A percentile compares a stretch with the other conserved stretches of the same genome.
phyloP scores from a whole-genome alignment of 768 basidiomycete genomes.

The Megacollybia marginata region DNA sequence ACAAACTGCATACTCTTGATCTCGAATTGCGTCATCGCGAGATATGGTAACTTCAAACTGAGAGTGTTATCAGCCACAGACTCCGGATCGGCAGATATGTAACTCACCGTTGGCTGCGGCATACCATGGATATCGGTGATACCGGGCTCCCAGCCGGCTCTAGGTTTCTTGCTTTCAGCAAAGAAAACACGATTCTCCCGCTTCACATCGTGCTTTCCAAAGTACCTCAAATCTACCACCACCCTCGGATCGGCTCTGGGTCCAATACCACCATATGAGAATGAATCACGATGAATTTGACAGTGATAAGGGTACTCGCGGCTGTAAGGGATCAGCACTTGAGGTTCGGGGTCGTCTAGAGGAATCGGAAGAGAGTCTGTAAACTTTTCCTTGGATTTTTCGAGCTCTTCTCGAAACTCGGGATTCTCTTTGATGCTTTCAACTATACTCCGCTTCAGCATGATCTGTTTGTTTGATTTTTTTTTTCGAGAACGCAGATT shows the following conservation, averaged over 20 bases:
- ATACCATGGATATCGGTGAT: background rate
- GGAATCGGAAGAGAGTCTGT: slow-evolving; percentile 10
- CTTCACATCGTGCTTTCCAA: background rate
- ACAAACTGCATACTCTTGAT: background rate
- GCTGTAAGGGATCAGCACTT: slow-evolving; percentile 16
- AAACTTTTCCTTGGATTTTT: too few species aligned
- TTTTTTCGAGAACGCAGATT: too few species aligned
- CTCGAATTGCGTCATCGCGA: background rate
- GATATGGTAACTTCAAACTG: background rate
- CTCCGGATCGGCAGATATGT: background rate
- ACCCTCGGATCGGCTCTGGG: slow-evolving; percentile 19
- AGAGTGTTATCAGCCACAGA: background rate
- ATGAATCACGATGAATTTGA: slow-evolving; percentile 29
- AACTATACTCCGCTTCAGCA: too few species aligned
- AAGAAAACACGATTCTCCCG: background rate
- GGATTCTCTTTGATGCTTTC: too few species aligned
- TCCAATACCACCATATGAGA: slow-evolving; percentile 24
- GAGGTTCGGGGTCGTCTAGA: slow-evolving; percentile 23
- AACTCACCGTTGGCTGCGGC: background rate
- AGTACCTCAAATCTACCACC: slow-evolving; percentile 20
- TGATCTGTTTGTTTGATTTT: too few species aligned
- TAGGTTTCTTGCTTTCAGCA: background rate
- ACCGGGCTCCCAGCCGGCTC: background rate
- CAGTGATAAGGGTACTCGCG: slow-evolving; percentile 15
- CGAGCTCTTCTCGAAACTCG: too few species aligned